Conservation (phyloP, 352 stramenopile species). For the Globisporangium acanthophoron region DNA sequence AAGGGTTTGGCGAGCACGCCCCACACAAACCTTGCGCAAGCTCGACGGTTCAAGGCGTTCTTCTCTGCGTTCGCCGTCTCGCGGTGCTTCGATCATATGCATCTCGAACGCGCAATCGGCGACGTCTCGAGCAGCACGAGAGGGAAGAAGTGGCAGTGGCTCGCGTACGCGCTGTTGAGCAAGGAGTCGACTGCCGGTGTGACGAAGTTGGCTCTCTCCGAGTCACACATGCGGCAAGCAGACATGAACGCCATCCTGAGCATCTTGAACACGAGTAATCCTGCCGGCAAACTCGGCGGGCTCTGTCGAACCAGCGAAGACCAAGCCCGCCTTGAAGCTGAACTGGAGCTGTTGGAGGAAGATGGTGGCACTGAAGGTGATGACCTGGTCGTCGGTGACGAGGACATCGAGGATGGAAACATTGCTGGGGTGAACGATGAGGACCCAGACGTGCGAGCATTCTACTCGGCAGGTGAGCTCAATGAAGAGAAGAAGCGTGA, state of each 20-base stretch:
- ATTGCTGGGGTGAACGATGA: background rate
- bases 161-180: constrained; percentile 11
- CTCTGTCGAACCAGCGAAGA: background rate
- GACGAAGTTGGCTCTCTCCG: background rate
- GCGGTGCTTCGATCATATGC: background rate
- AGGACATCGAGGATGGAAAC: background rate
- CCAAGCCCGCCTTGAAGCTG: background rate
- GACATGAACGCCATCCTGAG: constrained; percentile 20
- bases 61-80: constrained; percentile 3
- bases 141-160: constrained; percentile 8
- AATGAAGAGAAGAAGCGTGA: background rate
- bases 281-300: constrained; percentile 16
- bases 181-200: constrained; percentile 1
- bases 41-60: constrained; percentile 1
- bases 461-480: background rate
- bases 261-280: constrained; percentile 15
- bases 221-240: background rate
- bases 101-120: background rate
- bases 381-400: background rate
- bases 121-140: background rate
- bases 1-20: background rate
- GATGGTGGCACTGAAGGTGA: background rate
- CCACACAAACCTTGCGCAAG: background rate
- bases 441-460: background rate
- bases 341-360: background rate